Percentiles rank a stretch among this genome's conserved stretches.
Conservation (phyloP, 768 basidiomycete genomes). For the Leccinum broughii region DNA sequence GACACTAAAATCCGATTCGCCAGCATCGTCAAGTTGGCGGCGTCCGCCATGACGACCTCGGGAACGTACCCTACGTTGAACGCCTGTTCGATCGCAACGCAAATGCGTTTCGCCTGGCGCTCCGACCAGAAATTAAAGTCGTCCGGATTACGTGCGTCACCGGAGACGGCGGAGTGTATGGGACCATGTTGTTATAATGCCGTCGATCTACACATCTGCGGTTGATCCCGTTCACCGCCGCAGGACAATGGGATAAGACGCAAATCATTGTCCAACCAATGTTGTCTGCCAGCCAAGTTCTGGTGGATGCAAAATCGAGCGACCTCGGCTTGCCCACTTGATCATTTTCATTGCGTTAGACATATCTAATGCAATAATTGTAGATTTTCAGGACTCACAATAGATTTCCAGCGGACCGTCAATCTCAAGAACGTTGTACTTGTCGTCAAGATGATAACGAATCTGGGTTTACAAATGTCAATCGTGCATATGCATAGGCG, state of each 20-base stretch:
- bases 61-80: constrained; percentile 88
- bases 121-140: constrained; percentile 96
- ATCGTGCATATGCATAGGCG: neutral
- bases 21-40: constrained; percentile 82
- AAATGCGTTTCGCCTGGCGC: constrained; percentile 87
- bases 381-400: constrained; percentile 48
- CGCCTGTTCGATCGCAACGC: constrained; percentile 70
- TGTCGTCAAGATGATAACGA: constrained; percentile 95
- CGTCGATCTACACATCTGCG: constrained; percentile 1
- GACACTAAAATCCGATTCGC: constrained; percentile 83
- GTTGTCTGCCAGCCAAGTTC: constrained; percentile 65
- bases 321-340: constrained; percentile 69
- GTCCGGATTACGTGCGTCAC: constrained; percentile 61
- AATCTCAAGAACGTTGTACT: constrained; percentile 91
- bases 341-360: constrained; percentile 5
- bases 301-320: constrained; percentile 65
- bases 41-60: constrained; percentile 92
- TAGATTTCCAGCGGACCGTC: constrained; percentile 88
- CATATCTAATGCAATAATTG: neutral
- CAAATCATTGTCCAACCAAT: constrained; percentile 86
- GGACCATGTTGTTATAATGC: too few relatives aligned
- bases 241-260: constrained; percentile 76
- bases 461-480: constrained; percentile 43
- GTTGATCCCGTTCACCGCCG: constrained; percentile 35
- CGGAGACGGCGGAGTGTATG: too few relatives aligned